Conservation (phyloP, 768 basidiomycete species). For the Cystoderma amianthinum region DNA sequence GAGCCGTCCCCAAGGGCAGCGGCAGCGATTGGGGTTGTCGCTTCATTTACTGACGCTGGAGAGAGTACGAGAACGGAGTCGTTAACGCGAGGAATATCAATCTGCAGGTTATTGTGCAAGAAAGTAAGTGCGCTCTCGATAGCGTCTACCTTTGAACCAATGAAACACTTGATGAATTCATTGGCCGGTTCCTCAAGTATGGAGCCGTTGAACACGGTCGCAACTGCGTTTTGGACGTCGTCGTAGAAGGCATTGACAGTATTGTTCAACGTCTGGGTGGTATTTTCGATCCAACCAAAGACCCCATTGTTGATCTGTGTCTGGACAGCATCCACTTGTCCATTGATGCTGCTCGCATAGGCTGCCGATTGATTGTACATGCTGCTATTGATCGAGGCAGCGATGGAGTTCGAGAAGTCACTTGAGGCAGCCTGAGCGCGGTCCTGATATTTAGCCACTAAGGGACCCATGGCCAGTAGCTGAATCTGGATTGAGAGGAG, state of each 20-base stretch:
- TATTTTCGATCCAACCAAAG: conserved; percentile 93
- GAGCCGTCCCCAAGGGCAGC: conserved; percentile 72
- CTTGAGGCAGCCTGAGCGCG: conserved; percentile 53
- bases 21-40: conserved; percentile 70
- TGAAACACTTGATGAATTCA: conserved; percentile 83
- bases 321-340: conserved; percentile 63
- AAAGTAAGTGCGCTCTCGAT: conserved; percentile 88
- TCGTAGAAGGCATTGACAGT: conserved; percentile 85
- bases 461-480: conserved; percentile 67
- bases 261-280: conserved; percentile 80
- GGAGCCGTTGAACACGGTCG: conserved; percentile 75
- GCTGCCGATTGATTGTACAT: conserved; percentile 76
- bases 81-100: conserved; percentile 77
- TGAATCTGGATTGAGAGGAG: conserved; percentile 84
- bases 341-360: conserved; percentile 78
- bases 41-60: conserved; percentile 62
- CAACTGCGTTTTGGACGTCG: conserved; percentile 77
- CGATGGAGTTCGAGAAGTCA: conserved; percentile 67
- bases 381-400: conserved; percentile 69
- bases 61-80: conserved; percentile 74
- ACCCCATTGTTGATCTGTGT: conserved; percentile 76
- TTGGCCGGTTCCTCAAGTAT: conserved; percentile 76
- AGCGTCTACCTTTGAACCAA: conserved; percentile 86
- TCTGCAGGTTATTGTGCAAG: conserved; percentile 78
- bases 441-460: conserved; percentile 61